Evolutionary conservation across 257 asterid genomes (phyloP).

Genomic region (Forsythia viridissima): DNA sequence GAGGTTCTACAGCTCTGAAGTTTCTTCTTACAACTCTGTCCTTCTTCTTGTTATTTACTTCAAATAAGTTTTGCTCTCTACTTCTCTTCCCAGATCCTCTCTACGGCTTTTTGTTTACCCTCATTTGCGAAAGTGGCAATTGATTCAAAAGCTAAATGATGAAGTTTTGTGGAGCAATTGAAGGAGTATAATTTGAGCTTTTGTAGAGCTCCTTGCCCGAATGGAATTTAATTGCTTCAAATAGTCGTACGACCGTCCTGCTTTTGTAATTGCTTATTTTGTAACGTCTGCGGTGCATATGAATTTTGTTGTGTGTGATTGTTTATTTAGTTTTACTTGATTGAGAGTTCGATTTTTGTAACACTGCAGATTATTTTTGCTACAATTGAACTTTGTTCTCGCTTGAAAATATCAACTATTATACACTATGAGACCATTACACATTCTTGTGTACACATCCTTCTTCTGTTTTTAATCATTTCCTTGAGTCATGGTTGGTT

Average conservation of each 20-base stretch:
- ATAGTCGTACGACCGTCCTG: no score
- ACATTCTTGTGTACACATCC: background rate
- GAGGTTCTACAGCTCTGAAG: conserved; percentile 38
- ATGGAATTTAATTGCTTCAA: background rate
- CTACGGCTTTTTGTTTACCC: conserved; percentile 94
- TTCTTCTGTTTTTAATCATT: background rate
- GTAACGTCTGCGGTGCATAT: background rate
- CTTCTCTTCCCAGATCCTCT: conserved; percentile 57
- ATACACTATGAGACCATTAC: background rate
- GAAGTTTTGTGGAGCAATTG: background rate
- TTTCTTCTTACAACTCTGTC: background rate
- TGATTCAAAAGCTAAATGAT: conserved; percentile 53
- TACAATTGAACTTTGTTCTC: background rate
- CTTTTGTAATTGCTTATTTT: background rate
- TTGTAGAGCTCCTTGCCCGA: background rate
- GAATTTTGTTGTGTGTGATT: background rate
- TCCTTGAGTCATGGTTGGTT: background rate
- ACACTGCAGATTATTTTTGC: background rate
- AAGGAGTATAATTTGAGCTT: conserved; percentile 14
- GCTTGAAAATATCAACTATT: background rate
- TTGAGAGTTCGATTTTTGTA: background rate
- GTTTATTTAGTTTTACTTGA: background rate
- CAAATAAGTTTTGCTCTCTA: background rate
- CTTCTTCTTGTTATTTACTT: background rate
- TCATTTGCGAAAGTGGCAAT: conserved; percentile 90